Conservation (phyloP, 306 rosid genomes). For the Parietaria judaica region DNA sequence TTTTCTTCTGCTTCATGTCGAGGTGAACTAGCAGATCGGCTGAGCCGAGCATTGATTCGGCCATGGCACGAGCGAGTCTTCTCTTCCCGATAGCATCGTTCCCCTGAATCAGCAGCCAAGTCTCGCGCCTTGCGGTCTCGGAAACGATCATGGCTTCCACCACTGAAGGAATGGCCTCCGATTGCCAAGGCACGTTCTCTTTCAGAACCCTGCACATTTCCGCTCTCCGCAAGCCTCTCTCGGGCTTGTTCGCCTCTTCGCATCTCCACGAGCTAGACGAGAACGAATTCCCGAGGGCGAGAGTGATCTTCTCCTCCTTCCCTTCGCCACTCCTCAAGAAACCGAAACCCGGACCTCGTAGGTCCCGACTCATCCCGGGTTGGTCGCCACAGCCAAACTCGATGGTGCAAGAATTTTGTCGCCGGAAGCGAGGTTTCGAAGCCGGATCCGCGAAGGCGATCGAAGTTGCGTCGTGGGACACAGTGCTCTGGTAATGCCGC, state of each 20-base stretch:
- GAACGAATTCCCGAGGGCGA: slow-evolving; percentile 65
- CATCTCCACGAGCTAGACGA: slow-evolving; percentile 34
- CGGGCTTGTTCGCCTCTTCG: slow-evolving; percentile 23
- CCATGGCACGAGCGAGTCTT: slow-evolving; percentile 60
- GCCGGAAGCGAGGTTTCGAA: slow-evolving; percentile 33
- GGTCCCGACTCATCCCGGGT: slow-evolving; percentile 17
- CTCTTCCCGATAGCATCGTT: slow-evolving; percentile 62
- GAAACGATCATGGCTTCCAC: slow-evolving; percentile 57
- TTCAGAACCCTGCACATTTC: slow-evolving; percentile 54
- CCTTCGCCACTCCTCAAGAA: slow-evolving; percentile 27
- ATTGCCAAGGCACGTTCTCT: slow-evolving; percentile 96
- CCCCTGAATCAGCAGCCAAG: slow-evolving; percentile 75
- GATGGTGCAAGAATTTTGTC: slow-evolving; percentile 72
- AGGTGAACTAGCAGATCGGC: slow-evolving; percentile 41
- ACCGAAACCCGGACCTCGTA: too few species aligned
- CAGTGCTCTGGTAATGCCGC: slow-evolving; percentile 37
- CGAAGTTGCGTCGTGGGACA: slow-evolving; percentile 48
- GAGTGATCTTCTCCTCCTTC: slow-evolving; percentile 63
- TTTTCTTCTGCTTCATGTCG: slow-evolving; percentile 33
- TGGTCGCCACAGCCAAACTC: slow-evolving; percentile 63
- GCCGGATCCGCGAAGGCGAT: slow-evolving; percentile 49
- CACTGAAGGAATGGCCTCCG: slow-evolving; percentile 57
- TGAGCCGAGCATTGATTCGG: slow-evolving; percentile 70
- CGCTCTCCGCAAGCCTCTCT: slow-evolving; percentile 39
- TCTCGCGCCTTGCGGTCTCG: slow-evolving; percentile 34